These are phyloP conservation scores for Colletotrichum spinosum DNA, from an alignment of 2,329 filamentous ascomycete genomes.

Conservation along the genomic window DNA sequence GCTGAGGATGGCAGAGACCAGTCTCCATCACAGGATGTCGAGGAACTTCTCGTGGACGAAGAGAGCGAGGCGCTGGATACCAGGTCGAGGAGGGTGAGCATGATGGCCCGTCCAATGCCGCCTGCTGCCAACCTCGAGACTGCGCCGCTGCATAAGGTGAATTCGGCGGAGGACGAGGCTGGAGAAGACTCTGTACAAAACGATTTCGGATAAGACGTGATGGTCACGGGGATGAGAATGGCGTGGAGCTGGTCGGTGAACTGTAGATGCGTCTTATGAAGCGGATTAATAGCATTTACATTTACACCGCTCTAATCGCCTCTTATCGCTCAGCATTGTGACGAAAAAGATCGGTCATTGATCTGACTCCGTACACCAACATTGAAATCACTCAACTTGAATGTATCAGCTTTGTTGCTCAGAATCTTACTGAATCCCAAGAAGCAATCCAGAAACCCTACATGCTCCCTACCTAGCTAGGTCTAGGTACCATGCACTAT, in stretches of 20 bases:
- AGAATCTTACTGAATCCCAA: not conserved
- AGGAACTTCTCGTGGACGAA: conserved; percentile 58
- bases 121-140: conserved; percentile 59
- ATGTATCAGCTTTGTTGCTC: not conserved
- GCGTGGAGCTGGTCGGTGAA: not conserved
- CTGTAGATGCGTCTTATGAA: conserved; percentile 28
- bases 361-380: too few relatives aligned
- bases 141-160: conserved; percentile 54
- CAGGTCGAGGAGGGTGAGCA: conserved; percentile 66
- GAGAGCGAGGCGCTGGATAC: conserved; percentile 68
- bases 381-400: too few relatives aligned
- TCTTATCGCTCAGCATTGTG: too few relatives aligned
- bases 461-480: too few relatives aligned
- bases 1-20: conserved; percentile 42
- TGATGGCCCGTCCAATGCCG: conserved; percentile 58
- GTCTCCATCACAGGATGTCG: conserved; percentile 47
- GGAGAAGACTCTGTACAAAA: conserved; percentile 36
- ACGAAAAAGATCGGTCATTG: too few relatives aligned
- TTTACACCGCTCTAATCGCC: conserved; percentile 2
- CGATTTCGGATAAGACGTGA: conserved; percentile 37
- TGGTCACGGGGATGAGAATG: not conserved
- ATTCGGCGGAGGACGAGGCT: conserved; percentile 25
- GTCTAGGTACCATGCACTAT: too few relatives aligned
- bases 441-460: too few relatives aligned
- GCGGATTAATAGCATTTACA: conserved; percentile 35